Evolutionary conservation across 2,329 filamentous ascomycete genomes (phyloP), one percentile per base, ranked within the genome.

Genomic region (Colletotrichum sublineola): DNA sequence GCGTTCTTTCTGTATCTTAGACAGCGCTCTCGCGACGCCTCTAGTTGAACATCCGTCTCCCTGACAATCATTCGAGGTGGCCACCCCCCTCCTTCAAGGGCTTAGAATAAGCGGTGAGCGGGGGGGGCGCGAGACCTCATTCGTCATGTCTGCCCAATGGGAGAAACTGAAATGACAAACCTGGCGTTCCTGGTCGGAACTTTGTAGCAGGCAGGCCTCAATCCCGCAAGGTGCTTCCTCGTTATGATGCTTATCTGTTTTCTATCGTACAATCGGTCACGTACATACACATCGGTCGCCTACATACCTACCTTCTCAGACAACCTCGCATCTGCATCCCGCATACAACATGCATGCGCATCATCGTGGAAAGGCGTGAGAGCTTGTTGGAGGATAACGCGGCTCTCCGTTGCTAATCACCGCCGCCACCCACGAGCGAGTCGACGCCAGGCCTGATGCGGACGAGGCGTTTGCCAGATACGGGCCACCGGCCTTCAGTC

Each of bases 41-140:
- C 36, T 38, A n/a, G 48, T 53, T 9, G 61, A 31, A 55, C 40
- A 42, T 42, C 14, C 14, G 31, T 44, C 58, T 52, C 60, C 60
- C 60, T 63, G 44, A 38, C 38, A 64, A 46, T 60, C 66, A 55
- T 48, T 14, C 31, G n/a, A 42, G 38, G 31, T 48, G 36, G 11
- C 18, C 20, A 18, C 11, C 40, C 12, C 14, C 40, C 9, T 11
- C 40, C 40, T 14, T 5, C 14, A 18, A 31, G 20, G 15, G 20
- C 20, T 24, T 12, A 46, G 60, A 64, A 69, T 69, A 53, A 72
- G 69, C 69, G 69, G 69, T 69, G 69, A 69, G 14, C 15, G 31
- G 55, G 18, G 40, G 40, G 18, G 6, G 3, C 42, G 20, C 44
- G 24, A 52, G 68, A 36, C n/a, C 44, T 24, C 53, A 55, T 61